Evolutionary conservation across 1,139 yeast species (phyloP).

Genomic region (Saccharomyces hybrid): DNA sequence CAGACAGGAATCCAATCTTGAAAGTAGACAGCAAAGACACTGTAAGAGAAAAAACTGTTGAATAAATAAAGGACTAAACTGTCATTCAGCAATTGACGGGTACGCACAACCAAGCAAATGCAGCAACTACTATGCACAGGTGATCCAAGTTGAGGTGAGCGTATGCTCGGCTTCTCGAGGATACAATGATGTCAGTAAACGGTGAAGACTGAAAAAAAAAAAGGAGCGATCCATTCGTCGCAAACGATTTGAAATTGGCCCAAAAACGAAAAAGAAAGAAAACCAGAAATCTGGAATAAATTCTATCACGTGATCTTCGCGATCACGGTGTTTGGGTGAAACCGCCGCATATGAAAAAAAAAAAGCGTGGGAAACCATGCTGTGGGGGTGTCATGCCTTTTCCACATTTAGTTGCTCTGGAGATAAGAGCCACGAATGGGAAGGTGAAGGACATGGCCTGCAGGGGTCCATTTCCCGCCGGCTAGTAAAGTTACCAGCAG

Average conservation of each 20-base stretch:
- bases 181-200: not conserved
- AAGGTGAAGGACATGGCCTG: not conserved
- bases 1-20: not conserved
- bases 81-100: not conserved
- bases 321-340: not conserved
- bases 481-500: not conserved
- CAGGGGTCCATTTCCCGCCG: not conserved
- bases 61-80: not conserved
- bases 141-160: not conserved
- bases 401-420: constrained; percentile 1
- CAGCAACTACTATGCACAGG: not conserved
- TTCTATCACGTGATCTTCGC: not conserved
- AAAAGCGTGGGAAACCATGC: not conserved
- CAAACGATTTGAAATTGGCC: not conserved
- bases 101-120: not conserved
- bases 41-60: not conserved
- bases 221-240: not conserved
- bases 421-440: not conserved
- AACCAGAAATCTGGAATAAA: not conserved
- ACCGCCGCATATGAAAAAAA: too few relatives aligned
- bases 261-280: not conserved
- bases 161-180: not conserved
- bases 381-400: not conserved
- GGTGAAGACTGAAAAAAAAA: not conserved
- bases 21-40: not conserved